Evolutionary conservation across 352 stramenopile species (phyloP), one percentile per base, ranked within the genome.

Genomic region (Phytophthora uliginosa): DNA sequence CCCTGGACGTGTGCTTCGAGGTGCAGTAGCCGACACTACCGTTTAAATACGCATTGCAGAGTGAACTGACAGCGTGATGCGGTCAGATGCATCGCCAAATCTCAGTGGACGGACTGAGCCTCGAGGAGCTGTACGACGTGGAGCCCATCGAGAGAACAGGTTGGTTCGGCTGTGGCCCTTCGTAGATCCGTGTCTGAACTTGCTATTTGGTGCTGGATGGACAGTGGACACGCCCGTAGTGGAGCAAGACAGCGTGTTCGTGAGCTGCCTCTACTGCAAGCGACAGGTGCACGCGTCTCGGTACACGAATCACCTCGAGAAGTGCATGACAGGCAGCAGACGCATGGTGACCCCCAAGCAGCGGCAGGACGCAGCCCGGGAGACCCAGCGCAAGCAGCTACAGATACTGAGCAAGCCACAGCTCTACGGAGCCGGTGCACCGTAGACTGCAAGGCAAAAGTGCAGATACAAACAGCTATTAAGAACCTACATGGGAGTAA

Each of bases 121-220:
- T 94, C 6, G 87, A 94, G 45, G 84, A 94, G 48, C 77, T 94
- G 9, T 90, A 93, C 72, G 85, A 93, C 50, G 84, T 94, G 4
- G 65, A 84, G 52, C 84, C 84, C 7, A 83, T 93, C 26, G 82
- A 89, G 50, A 51, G 42, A 34, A 72, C 73, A 63, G 77, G 76
- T 85, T 17, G n/a, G n/a, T n/a, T n/a, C n/a, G n/a, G n/a, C n/a
- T n/a, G n/a, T n/a, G n/a, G n/a, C n/a, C n/a, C n/a, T n/a, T n/a
- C n/a, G n/a, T n/a, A n/a, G n/a, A n/a, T n/a, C n/a, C 24, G 24
- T 26, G 24, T 26, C 15, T n/a, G 45, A 52, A n/a, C 12, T 56
- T 17, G 50, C 18, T 10, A 13, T 6, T 33, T 13, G 50, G 9
- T 22, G 50, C 10, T 34, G 20, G 18, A 1, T 36, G 50, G 15